These are phyloP conservation scores for Zygosaccharomyces rouxii DNA, from an alignment of 805 yeast genomes.

Conservation along the genomic window DNA sequence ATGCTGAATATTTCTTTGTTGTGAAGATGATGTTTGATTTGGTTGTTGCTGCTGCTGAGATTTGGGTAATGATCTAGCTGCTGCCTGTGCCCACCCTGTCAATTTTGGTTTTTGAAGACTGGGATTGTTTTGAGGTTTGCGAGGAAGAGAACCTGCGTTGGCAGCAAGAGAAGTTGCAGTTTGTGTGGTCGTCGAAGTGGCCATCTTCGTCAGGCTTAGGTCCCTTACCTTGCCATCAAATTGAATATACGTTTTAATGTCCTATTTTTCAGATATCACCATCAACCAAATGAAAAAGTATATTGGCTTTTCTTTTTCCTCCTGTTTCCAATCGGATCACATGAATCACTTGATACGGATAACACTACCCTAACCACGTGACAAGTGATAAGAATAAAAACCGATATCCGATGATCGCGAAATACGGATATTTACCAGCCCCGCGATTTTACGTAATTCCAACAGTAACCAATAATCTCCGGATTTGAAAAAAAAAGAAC, in stretches of 20 bases:
- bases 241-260: not conserved
- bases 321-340: no score
- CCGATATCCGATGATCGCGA: no score
- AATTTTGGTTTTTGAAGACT: conserved; percentile 19
- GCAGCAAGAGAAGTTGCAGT: conserved; percentile 2
- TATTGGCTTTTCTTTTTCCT: no score
- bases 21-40: not conserved
- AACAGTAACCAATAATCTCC: no score
- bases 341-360: no score
- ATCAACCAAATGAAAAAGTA: not conserved
- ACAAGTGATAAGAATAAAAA: no score
- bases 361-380: no score
- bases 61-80: conserved; percentile 27
- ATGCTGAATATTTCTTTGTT: not conserved
- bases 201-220: conserved; percentile 4
- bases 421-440: no score
- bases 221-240: not conserved
- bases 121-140: conserved; percentile 3
- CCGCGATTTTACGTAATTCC: no score
- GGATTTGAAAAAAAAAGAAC: no score
- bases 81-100: conserved; percentile 35
- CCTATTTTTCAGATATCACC: not conserved
- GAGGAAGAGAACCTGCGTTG: conserved; percentile 3
- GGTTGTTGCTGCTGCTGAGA: conserved; percentile 11
- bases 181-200: conserved; percentile 4